Conservation (phyloP, 139 green algal genomes). For the Klebsormidium nitens region DNA sequence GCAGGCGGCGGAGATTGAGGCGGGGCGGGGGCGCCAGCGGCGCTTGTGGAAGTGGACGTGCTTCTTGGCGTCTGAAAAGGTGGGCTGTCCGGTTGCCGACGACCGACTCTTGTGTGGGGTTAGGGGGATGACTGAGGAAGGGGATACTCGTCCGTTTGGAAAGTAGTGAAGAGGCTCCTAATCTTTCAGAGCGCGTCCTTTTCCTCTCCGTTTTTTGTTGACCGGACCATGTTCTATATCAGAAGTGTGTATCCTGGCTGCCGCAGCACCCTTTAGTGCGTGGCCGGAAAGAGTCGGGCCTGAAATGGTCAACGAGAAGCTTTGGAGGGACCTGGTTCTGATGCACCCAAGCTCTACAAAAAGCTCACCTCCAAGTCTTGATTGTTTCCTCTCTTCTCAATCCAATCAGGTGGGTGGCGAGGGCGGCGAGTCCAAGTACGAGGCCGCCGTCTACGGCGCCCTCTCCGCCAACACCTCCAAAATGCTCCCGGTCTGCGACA, state of each 20-base stretch:
- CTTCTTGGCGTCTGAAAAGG: constrained; percentile 18
- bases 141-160: too few relatives aligned
- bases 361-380: neutral
- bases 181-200: neutral
- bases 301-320: too few relatives aligned
- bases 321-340: too few relatives aligned
- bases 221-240: neutral
- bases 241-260: too few relatives aligned
- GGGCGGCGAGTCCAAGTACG: constrained; percentile 13
- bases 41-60: constrained; percentile 37
- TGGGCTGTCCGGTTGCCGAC: too few relatives aligned
- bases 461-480: constrained; percentile 34
- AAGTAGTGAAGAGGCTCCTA: too few relatives aligned
- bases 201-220: neutral
- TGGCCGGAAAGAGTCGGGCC: too few relatives aligned
- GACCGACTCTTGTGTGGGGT: too few relatives aligned
- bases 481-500: constrained; percentile 36
- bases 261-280: too few relatives aligned
- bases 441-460: constrained; percentile 40
- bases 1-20: constrained; percentile 28
- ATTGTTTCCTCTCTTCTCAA: neutral
- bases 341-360: too few relatives aligned
- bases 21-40: constrained; percentile 11
- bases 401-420: neutral
- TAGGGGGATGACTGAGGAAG: too few relatives aligned